Evolutionary conservation across 2,329 filamentous ascomycete genomes (phyloP).

Genomic region (Juglanconis sp.): DNA sequence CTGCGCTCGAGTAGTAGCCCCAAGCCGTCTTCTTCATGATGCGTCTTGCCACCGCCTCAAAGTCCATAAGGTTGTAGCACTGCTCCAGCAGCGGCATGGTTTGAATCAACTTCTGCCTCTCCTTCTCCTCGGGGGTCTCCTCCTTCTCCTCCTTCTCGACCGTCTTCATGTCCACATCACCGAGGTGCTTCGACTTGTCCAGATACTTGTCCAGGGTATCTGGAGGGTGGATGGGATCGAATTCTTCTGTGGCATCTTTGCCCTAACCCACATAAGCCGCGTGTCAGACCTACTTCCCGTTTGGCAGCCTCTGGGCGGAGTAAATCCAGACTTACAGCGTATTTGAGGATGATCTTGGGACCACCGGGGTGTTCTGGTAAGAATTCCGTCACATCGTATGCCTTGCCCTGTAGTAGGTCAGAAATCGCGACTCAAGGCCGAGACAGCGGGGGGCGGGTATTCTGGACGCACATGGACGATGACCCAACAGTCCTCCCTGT

Average conservation of each 20-base stretch:
- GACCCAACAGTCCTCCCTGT: conserved; percentile 83
- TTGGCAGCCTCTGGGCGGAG: no score
- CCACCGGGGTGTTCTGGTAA: conserved; percentile 91
- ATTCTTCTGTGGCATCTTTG: conserved; percentile 90
- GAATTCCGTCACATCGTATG: conserved; percentile 88
- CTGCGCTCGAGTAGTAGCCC: conserved; percentile 95
- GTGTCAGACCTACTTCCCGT: no score
- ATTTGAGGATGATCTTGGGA: conserved; percentile 91
- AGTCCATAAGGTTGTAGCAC: conserved; percentile 93
- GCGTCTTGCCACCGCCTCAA: conserved; percentile 84
- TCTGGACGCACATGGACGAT: conserved; percentile 67
- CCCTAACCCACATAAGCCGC: conserved; percentile 42
- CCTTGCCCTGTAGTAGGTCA: conserved; percentile 56
- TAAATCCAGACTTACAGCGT: conserved; percentile 55
- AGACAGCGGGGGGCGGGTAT: neutral
- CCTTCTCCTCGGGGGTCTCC: conserved; percentile 58
- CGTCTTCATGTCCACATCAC: conserved; percentile 83
- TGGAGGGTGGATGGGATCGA: conserved; percentile 82
- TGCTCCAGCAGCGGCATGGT: conserved; percentile 78
- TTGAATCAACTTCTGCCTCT: conserved; percentile 69
- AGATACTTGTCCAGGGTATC: conserved; percentile 87
- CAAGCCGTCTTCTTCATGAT: conserved; percentile 97
- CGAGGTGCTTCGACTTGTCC: conserved; percentile 79
- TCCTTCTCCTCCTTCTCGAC: conserved; percentile 61
- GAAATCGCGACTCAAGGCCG: neutral